Percentiles rank a stretch among this genome's conserved stretches.
Evolutionary conservation across 495 filamentous ascomycete genomes (phyloP).

Genomic region (Pseudoneurospora amorphoporcata): DNA sequence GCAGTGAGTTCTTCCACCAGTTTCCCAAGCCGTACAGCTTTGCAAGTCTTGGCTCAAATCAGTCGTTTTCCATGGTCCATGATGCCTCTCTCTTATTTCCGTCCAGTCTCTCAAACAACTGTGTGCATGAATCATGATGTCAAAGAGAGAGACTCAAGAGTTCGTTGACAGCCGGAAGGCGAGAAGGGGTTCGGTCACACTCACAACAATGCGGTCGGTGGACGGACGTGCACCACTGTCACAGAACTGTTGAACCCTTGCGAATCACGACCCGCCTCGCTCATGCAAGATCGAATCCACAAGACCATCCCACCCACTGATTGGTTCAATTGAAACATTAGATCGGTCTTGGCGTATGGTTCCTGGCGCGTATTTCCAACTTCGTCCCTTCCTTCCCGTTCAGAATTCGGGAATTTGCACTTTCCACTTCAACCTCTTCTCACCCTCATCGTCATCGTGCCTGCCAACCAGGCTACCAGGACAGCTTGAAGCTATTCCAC

Average conservation of each 20-base stretch:
- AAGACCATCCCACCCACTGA: slow-evolving; percentile 19
- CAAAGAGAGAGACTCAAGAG: slow-evolving; percentile 15
- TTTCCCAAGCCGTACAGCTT: neutral
- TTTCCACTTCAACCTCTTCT: neutral
- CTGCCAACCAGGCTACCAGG: neutral
- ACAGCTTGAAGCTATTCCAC: neutral
- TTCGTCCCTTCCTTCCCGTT: slow-evolving; percentile 1
- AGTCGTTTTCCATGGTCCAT: neutral
- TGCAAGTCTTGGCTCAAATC: neutral
- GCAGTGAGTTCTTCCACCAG: neutral
- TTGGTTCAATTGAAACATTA: slow-evolving; percentile 23
- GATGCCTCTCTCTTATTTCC: neutral
- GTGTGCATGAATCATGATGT: slow-evolving; percentile 12
- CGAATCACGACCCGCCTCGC: slow-evolving; percentile 25
- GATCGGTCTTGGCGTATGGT: slow-evolving; percentile 27
- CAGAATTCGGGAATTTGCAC: neutral
- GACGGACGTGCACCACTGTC: slow-evolving; percentile 8
- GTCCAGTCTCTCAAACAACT: slow-evolving; percentile 4
- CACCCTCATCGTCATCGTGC: neutral
- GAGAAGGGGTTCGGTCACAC: slow-evolving; percentile 2
- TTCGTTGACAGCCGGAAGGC: neutral
- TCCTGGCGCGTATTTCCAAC: slow-evolving; percentile 35
- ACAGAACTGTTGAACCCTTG: slow-evolving; percentile 26
- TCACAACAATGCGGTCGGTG: slow-evolving; percentile 12
- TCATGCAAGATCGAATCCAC: slow-evolving; percentile 37